Evolutionary conservation across 768 basidiomycete species (phyloP).

Genomic region (Mycena galericulata): DNA sequence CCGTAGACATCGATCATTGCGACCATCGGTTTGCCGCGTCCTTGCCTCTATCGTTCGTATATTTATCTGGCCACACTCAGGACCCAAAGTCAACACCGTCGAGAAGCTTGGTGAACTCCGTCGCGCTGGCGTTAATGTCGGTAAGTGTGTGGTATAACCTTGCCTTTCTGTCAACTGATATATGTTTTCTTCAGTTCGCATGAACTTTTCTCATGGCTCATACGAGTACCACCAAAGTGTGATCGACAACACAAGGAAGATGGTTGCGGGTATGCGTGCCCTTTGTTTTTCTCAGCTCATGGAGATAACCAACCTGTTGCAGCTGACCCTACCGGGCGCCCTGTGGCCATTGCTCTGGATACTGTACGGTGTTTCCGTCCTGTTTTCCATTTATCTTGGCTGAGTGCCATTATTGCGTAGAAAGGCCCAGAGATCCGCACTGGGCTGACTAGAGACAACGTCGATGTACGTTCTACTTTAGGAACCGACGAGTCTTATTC

Average conservation of each 20-base stretch:
- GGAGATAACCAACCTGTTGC: constrained; percentile 9
- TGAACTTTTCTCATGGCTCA: constrained; percentile 99
- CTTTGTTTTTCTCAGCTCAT: constrained; percentile 10
- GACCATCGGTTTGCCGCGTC: constrained; percentile 82
- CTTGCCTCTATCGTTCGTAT: constrained; percentile 25
- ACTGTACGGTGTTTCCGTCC: constrained; percentile 69
- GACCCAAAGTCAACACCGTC: constrained; percentile 93
- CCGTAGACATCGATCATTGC: constrained; percentile 96
- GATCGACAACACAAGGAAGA: constrained; percentile 95
- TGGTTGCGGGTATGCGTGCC: constrained; percentile 77
- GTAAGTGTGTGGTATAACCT: constrained; percentile 65
- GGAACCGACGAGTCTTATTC: constrained; percentile 18
- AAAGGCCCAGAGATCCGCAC: constrained; percentile 99
- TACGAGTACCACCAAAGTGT: constrained; percentile 99
- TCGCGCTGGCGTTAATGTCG: constrained; percentile 96
- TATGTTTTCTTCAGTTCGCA: constrained; percentile 76
- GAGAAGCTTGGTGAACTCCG: constrained; percentile 89
- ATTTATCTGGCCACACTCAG: constrained; percentile 53
- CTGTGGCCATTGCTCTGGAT: constrained; percentile 97
- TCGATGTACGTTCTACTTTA: constrained; percentile 73
- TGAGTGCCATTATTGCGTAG: constrained; percentile 52
- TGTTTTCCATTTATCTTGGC: background rate
- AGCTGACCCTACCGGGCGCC: constrained; percentile 84
- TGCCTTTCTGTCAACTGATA: background rate
- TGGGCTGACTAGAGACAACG: constrained; percentile 87